These are phyloP conservation scores for Hanseniaspora gamundiae DNA, from an alignment of 1,139 yeast genomes.

Conservation along the genomic window DNA sequence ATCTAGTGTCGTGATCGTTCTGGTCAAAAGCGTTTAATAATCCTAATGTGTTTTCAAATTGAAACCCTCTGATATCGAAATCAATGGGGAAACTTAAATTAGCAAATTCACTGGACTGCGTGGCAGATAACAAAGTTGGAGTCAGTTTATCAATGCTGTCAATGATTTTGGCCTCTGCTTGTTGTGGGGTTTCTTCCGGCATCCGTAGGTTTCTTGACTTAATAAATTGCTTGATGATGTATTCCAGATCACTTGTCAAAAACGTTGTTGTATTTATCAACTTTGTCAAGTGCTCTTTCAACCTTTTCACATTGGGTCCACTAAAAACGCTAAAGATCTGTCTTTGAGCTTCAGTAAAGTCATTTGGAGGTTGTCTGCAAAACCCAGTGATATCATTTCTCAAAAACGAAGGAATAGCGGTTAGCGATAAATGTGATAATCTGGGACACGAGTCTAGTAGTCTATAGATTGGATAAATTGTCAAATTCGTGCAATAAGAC, in stretches of 20 bases:
- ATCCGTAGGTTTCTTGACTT: conserved; percentile 17
- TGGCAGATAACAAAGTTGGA: conserved; percentile 25
- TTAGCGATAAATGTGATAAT: conserved; percentile 74
- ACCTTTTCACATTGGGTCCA: conserved; percentile 71
- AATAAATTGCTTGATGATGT: conserved; percentile 12
- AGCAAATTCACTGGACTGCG: conserved; percentile 22
- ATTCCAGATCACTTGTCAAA: conserved; percentile 15
- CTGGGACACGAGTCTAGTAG: conserved; percentile 73
- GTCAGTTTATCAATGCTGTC: conserved; percentile 22
- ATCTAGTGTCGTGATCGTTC: conserved; percentile 15
- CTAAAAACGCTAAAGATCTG: conserved; percentile 86
- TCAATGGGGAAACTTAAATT: conserved; percentile 18
- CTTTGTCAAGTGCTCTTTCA: conserved; percentile 49
- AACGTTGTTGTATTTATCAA: conserved; percentile 24
- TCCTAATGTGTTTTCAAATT: conserved; percentile 19
- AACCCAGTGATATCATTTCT: conserved; percentile 74
- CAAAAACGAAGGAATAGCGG: conserved; percentile 84
- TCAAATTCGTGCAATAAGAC: conserved; percentile 76
- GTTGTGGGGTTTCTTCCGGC: conserved; percentile 18
- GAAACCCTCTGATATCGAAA: conserved; percentile 21
- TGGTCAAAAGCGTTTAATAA: conserved; percentile 24
- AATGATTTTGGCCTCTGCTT: conserved; percentile 20
- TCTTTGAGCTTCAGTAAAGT: conserved; percentile 79
- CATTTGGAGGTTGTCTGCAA: conserved; percentile 93
- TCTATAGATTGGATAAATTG: conserved; percentile 58